phyloP scores from a whole-genome alignment of 1,284 basidiomycete genomes.

The Thecaphora thlaspeos region DNA sequence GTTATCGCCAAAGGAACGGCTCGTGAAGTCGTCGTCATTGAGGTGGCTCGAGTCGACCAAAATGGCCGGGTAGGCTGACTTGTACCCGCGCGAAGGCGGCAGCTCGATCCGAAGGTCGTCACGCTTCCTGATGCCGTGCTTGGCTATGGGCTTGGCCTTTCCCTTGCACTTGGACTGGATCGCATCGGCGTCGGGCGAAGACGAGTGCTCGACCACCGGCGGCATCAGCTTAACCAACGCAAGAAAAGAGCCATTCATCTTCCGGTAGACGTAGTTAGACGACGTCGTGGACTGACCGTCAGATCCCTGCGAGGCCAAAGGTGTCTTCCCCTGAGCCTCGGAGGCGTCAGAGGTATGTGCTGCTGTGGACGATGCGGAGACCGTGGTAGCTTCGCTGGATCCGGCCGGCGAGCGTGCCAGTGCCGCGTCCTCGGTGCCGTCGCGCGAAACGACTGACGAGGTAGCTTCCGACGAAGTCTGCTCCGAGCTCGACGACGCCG shows the following conservation, averaged over 20 bases:
- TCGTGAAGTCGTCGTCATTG: constrained; percentile 19
- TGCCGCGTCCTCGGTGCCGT: too few species aligned
- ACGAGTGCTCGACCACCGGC: constrained; percentile 21
- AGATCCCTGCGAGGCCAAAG: neutral
- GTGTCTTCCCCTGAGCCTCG: too few species aligned
- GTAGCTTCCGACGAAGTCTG: too few species aligned
- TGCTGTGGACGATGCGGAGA: too few species aligned
- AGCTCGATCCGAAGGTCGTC: constrained; percentile 29
- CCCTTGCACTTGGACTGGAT: too few species aligned
- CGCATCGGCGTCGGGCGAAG: constrained; percentile 15
- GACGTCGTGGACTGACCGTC: neutral
- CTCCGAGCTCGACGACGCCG: too few species aligned
- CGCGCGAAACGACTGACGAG: too few species aligned
- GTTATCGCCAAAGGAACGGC: neutral
- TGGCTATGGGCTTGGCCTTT: too few species aligned
- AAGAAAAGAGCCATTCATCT: constrained; percentile 7
- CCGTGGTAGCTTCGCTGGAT: too few species aligned
- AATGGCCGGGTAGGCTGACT: constrained; percentile 25
- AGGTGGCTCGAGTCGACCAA: constrained; percentile 24
- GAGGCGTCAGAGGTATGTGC: too few species aligned
- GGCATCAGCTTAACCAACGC: constrained; percentile 10
- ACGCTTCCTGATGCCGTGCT: constrained; percentile 1
- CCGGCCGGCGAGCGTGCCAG: too few species aligned
- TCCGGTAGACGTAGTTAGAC: constrained; percentile 2
- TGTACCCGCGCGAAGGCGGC: constrained; percentile 23